These are phyloP conservation scores for Endogone sp. DNA, from an alignment of 192 early-diverging fungal species.

Conservation along the genomic window DNA sequence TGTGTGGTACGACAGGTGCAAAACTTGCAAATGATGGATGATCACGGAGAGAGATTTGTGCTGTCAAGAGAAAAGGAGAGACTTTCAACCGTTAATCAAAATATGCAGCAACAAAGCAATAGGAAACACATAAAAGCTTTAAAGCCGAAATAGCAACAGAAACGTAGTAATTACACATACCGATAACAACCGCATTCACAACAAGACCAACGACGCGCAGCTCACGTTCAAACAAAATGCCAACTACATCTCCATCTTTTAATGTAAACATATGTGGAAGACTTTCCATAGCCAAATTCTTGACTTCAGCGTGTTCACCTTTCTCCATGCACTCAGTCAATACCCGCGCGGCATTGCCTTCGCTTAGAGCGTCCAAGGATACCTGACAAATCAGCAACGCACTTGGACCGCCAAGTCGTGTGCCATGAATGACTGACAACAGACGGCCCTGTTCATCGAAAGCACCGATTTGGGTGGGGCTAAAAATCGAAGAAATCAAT, in stretches of 20 bases:
- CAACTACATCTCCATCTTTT: background rate
- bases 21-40: background rate
- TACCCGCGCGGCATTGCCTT: background rate
- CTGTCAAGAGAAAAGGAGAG: no score
- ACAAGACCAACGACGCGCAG: background rate
- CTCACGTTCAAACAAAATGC: background rate
- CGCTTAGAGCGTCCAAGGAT: background rate
- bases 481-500: no score
- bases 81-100: no score
- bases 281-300: background rate
- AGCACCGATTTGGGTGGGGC: background rate
- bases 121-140: no score
- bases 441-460: background rate
- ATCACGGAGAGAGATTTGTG: background rate
- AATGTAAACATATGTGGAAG: background rate
- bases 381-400: background rate
- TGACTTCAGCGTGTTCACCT: background rate
- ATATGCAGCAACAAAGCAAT: no score
- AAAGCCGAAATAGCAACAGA: no score
- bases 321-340: background rate
- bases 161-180: no score
- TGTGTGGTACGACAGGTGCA: background rate
- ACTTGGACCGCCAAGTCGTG: background rate
- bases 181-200: background rate
- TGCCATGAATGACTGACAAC: background rate